phyloP scores from a whole-genome alignment of 441 rosid species.

The Pelargonium cotyledonis region DNA sequence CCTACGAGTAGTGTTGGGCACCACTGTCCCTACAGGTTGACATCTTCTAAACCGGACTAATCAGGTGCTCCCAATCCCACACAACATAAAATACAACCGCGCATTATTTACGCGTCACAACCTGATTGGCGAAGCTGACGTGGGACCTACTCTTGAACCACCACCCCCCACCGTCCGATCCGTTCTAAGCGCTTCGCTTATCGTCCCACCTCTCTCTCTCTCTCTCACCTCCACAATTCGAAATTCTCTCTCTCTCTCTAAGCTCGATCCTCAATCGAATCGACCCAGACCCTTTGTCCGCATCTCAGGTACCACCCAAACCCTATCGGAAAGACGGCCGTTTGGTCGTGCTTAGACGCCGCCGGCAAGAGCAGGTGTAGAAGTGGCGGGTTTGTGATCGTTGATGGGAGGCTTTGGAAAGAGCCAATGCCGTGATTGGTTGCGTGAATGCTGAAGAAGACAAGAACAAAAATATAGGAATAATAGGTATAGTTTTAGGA shows the following conservation, averaged over 20 bases:
- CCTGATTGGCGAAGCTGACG: too few relatives aligned
- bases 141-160: constrained; percentile 11
- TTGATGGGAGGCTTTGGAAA: too few relatives aligned
- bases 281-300: constrained; percentile 5
- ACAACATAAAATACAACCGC: too few relatives aligned
- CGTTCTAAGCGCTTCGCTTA: constrained; percentile 16
- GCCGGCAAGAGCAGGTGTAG: not conserved
- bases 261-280: constrained; percentile 12
- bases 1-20: too few relatives aligned
- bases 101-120: too few relatives aligned
- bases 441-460: not conserved
- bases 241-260: constrained; percentile 2
- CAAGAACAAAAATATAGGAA: too few relatives aligned
- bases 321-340: constrained; percentile 28
- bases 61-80: too few relatives aligned
- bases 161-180: constrained; percentile 50
- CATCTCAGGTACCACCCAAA: constrained; percentile 10
- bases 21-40: too few relatives aligned
- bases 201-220: constrained; percentile 12
- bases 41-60: too few relatives aligned
- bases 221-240: constrained; percentile 27
- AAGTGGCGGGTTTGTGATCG: not conserved
- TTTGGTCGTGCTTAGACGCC: constrained; percentile 24
- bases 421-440: not conserved
- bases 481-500: constrained; percentile 49